Base-by-base conservation (phyloP, 352 stramenopile species). In the Pythium aquatile region DNA sequence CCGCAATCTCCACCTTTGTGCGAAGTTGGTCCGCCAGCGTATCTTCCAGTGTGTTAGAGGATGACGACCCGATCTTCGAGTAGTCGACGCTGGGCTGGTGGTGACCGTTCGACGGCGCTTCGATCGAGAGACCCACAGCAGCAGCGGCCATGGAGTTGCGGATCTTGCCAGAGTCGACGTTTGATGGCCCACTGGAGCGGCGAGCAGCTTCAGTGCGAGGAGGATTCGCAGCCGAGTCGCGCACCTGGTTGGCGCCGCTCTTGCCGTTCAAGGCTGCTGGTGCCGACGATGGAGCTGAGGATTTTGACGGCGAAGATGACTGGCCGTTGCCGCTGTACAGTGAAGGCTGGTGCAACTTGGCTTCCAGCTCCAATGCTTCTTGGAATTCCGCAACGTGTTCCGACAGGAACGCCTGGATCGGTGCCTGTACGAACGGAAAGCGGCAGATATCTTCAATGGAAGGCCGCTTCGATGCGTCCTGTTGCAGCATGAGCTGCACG, bases 361-460 rank as follows among this genome's bases (percentile, higher is more conserved):
- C 87, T 60, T 96, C 87, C 2, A 93, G 77, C 56, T 96, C 85
- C 24, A 96, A 67, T 2, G 87, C 87, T 55, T 94, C 83, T 56
- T 96, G 85, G 58, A 96, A 94, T 63, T 96, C 87, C 1, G 81
- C 81, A 26, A 92, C 87, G 65, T 96, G 87, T 60, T 96, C 81
- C 1, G 82, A 91, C 30, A 96, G 55, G 65, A 96, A 96, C 4
- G 83, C 79, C 57, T 96, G 85, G 46, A 96, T 94, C 1, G 87
- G 87, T 2, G 74, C 74, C 64, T 96, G 87, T 3, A 96, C 87
- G 58, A 94, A 94, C 37, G 83, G 85, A 61, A 96, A 96, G 35
- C 85, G 85, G 49, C 85, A 96, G 65, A 96, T 96, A 57, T 96
- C 87, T 81, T 96, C 87, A 62, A 96, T 94, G 11, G 85, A 92